Base-by-base conservation (phyloP, 1,139 yeast species). In the Nadsonia commutata region DNA sequence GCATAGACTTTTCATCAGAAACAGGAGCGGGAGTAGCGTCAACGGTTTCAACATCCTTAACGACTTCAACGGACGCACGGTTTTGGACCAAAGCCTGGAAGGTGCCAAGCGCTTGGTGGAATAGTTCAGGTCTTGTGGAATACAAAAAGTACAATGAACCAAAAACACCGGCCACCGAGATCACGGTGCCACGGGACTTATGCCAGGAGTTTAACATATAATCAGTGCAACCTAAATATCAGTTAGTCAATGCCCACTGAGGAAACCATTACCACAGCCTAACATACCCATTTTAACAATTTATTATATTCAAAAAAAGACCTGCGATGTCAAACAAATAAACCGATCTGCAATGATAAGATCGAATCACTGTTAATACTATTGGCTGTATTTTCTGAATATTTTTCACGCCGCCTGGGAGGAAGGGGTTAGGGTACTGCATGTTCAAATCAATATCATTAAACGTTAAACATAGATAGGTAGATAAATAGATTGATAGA, bases 1-100 rank as follows among this genome's bases (percentile, higher is more conserved):
- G 56, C 6, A 43, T 46, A n/a, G 39, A 13, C 18, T n/a, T 33
- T 37, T 33, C 38, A 18, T 38, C 19, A 31, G 36, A 2, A 20
- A 38, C 18, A 7, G 20, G 20, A 3, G 20, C 23, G 6, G 21
- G 23, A 20, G 33, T 21, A 38, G 40, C 3, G 17, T 20, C 11
- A 17, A 16, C 22, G 22, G 13, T 20, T 38, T 21, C 18, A 20
- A 18, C 5, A n/a, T n/a, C n/a, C 22, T 20, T 18, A 17, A 16
- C 22, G 22, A 16, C 38, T 38, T 21, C 18, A 20, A 18, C 5
- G 3, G 16, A 3, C 3, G 18, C 5, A n/a, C 22, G 31, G n/a
- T n/a, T 21, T 18, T n/a, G 9, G 33, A 16, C n/a, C 13, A 27
- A 16, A 13, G 33, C n/a, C 13, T 27, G 5, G 33, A 11, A 27